Percentiles rank a stretch among this genome's conserved stretches.
Evolutionary conservation across 768 basidiomycete genomes (phyloP).

Genomic region (Boletus pseudopeckii): DNA sequence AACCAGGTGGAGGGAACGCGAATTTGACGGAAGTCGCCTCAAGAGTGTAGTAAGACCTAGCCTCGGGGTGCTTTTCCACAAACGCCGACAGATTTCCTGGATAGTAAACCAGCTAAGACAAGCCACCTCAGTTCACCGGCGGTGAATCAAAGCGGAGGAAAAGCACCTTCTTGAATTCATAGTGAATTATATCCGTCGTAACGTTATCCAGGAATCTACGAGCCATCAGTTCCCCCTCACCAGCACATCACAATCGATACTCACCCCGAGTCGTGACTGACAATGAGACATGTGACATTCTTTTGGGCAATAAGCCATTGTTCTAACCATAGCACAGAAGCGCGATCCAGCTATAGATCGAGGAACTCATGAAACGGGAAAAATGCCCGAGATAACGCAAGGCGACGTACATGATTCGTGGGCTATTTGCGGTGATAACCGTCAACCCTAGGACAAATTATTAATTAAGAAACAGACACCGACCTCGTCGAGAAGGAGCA

Average conservation of each 20-base stretch:
- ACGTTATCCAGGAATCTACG: conserved; percentile 88
- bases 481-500: conserved; percentile 83
- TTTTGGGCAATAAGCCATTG: conserved; percentile 78
- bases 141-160: conserved; percentile 14
- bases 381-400: conserved; percentile 15
- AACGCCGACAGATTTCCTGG: conserved; percentile 89
- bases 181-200: conserved; percentile 96
- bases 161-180: conserved; percentile 84
- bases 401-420: conserved; percentile 76
- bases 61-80: conserved; percentile 87
- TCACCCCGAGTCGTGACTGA: conserved; percentile 95
- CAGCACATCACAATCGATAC: conserved; percentile 26
- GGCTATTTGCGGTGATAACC: conserved; percentile 49
- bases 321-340: conserved; percentile 90
- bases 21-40: conserved; percentile 93
- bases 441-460: conserved; percentile 19
- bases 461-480: conserved; percentile 20
- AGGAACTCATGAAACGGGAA: conserved; percentile 14
- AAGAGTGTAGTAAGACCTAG: conserved; percentile 95
- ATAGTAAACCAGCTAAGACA: conserved; percentile 80
- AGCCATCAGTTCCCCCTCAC: conserved; percentile 4
- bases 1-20: conserved; percentile 92
- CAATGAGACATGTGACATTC: conserved; percentile 85
- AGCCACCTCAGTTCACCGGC: conserved; percentile 12
- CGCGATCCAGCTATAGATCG: conserved; percentile 61